Evolutionary conservation across 208 protist genomes (phyloP), one percentile per base, ranked within the genome.

Genomic region (Trypanosoma boissoni): DNA sequence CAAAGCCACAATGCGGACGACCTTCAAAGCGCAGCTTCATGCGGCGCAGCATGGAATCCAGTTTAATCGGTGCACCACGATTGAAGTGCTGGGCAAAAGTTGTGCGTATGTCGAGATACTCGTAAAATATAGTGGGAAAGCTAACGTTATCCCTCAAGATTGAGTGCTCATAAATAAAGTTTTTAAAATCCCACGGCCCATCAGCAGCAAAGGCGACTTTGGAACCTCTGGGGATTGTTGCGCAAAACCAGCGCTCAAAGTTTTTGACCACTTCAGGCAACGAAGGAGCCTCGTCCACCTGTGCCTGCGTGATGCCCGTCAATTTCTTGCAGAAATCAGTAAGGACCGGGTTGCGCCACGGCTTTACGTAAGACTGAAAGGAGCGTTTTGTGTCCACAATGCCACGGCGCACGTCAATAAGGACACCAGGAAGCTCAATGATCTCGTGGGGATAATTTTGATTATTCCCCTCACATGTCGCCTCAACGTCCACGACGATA

Each of bases 261-360:
- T 63, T 31, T 24, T 76, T 56, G 6, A 97, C 71, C 1, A 85
- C 91, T 65, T 84, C 84, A 18, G 50, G 72, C 27, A 97, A 75
- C 24, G 48, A 57, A 8, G 78, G 78, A 16, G 84, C 91, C 1
- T 57, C 64, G 48, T 97, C 92, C 0, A 98, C 91, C 42, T 81
- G 51, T n/a, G 81, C 76, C 75, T 98, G 95, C 55, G 72, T 78
- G 26, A 98, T 98, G 41, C 97, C 97, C 6, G 97, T 98, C n/a
- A 98, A 70, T 57, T 90, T 39, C 3, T 66, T 95, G 76, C 97
- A 98, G 56, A 98, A 98, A 1, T 65, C 53, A 0, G 87, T 92
- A 6, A 98, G 80, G n/a, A 36, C 61, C 1, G 91, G 83, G 58
- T 96, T 86, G 29, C 63, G 62, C n/a, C 60, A 68, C 20, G 97